Base-by-base conservation (phyloP, 768 basidiomycete species). In the Lepiota brunneoincarnata region DNA sequence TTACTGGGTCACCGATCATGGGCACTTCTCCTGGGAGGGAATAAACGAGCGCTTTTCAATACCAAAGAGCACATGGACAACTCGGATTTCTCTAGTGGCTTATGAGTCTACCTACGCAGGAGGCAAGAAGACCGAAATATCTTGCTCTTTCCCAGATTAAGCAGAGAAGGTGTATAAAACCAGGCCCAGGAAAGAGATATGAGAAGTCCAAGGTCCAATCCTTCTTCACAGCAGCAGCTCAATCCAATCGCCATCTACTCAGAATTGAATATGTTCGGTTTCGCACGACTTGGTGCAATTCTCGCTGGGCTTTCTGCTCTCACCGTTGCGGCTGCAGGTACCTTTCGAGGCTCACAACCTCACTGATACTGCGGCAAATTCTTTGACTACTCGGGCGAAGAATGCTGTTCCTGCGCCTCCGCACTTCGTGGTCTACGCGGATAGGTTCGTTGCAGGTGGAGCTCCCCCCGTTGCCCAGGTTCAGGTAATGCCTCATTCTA, bases 381-480 rank as follows among this genome's bases (percentile, higher is more conserved):
- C 59, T 41, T 41, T 54, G 39, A 45, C 53, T 5, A 31, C 37
- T 10, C 58, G 58, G 12, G 56, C 56, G 20, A 49, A 46, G 23
- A 47, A 49, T 5, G 60, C 55, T 24, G 57, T 52, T 6, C 63
- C 66, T 12, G 65, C 63, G 7, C 64, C 73, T 2, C 75, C 75
- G 2, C 69, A 70, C 55, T 78, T 69, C 49, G 75, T 75, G 5
- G 62, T 54, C 46, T 54, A 54, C 28, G 34, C 45, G 17, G 53
- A 54, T 38, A 54, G 40, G 9, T 54, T 54, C 28, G 45, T 54
- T 26, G 47, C 53, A 10, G 53, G 53, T 24, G 53, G 53, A 41
- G 38, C 45, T 17, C 53, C 53, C 4, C 39, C 53, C 18, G 45
- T 54, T n/a, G 6, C 6, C 21, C 14, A 20, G 17, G 46, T 54